Conservation (phyloP, 2,329 filamentous ascomycete genomes). For the Botrytis squamosa region DNA sequence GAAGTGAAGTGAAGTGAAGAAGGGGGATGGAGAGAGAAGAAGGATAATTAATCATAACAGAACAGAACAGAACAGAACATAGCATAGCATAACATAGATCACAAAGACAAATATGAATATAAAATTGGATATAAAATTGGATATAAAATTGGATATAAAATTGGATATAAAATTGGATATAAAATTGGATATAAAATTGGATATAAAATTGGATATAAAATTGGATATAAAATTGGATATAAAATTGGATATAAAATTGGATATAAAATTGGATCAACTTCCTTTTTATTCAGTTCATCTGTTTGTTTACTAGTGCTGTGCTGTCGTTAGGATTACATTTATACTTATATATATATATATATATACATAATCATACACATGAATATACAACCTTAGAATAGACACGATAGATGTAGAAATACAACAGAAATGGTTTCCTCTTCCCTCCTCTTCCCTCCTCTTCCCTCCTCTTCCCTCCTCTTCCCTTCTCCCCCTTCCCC, state of each 20-base stretch:
- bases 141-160: neutral
- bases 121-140: neutral
- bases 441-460: too few species aligned
- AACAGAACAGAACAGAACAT: neutral
- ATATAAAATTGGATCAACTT: neutral
- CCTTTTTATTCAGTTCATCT: neutral
- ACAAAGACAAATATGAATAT: neutral
- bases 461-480: too few species aligned
- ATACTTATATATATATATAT: too few species aligned
- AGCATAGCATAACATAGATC: neutral
- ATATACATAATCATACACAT: too few species aligned
- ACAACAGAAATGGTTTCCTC: too few species aligned
- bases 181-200: neutral
- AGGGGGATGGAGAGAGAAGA: too few species aligned
- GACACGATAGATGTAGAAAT: too few species aligned
- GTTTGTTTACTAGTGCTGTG: too few species aligned
- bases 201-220: neutral
- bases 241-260: neutral
- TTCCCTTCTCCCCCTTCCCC: too few species aligned
- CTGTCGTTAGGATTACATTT: too few species aligned
- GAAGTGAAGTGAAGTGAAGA: too few species aligned
- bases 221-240: neutral
- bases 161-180: neutral
- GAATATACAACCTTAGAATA: too few species aligned
- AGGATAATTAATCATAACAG: neutral